Evolutionary conservation across 2,329 filamentous ascomycete species (phyloP), one percentile per base, ranked within the genome.

Genomic region (Colletotrichum sp.): DNA sequence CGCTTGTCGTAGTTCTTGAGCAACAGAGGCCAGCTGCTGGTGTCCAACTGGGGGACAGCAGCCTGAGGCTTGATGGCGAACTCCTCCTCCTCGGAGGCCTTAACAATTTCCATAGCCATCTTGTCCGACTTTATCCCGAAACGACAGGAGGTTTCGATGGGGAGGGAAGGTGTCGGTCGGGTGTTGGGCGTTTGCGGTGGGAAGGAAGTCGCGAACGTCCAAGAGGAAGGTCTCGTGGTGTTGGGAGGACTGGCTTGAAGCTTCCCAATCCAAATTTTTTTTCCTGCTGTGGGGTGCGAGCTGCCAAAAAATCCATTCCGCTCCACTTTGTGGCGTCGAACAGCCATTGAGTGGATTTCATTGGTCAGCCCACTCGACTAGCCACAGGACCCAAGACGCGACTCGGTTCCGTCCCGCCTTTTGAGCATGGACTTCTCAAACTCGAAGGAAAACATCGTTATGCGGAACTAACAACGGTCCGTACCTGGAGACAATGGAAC

Each of bases 1-100:
- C 95, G 90, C 84, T 96, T 95, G 87, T 96, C 95, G 88, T 98
- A 99, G 89, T 98, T 98, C 90, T 98, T 98, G 83, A 99, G 91
- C 82, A 99, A 91, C 82, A 99, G 90, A 82, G 97, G 97, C 95
- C 96, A 98, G 85, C 93, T 91, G 89, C 94, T 96, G 81, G 95
- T 98, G 87, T 98, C 93, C 82, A 98, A 90, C 77, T 92, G 89
- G 80, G 96, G 95, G 82, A 93, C 92, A 80, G 91, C 89, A 82
- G 94, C 93, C 90, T 98, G 93, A 72, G 97, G 97, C 92, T 98
- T 98, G 89, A 99, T 98, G 86, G 91, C 91, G 86, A 95, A 95
- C 82, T 96, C 94, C 82, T 92, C 91, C 84, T 94, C 93, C 84
- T 89, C 87, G 81, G 76, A 69, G 59, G 70, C 81, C 87, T 85